Evolutionary conservation across 148 eudicot species (phyloP), one percentile per base, ranked within the genome.

Genomic region (Selenicereus undatus): DNA sequence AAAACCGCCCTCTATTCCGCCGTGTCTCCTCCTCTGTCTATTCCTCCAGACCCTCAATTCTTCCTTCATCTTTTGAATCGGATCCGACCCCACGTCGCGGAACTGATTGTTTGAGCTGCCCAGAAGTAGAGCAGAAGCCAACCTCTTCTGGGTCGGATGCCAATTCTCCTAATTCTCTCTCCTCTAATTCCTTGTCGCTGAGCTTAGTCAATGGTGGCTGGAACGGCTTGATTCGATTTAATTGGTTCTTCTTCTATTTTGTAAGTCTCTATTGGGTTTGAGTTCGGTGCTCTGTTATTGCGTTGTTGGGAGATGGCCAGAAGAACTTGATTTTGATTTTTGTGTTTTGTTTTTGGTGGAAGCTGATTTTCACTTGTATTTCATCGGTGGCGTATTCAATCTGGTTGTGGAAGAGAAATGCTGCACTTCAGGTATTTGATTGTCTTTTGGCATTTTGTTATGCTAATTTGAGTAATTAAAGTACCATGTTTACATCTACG

Each of bases 361-460:
- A 94, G 97, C 86, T 92, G 30, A 73, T 29, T 18, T 83, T 86
- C 62, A 39, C 82, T 60, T 90, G 90, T 84, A 58, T 85, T 58
- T 42, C 85, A 58, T 85, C 85, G 32, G 83, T 86, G 52, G 73
- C 82, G 51, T 91, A 86, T 82, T 76, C 89, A 35, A 73, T 90
- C 70, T 73, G 66, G 50, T 82, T 91, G 89, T 86, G 83, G 71
- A 85, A 52, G 78, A 81, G 88, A 85, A 87, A 89, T 21, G 43
- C 78, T 48, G 80, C 87, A 71, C 97, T 92, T 76, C 88, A 94
- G 98, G 98, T 92, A 88, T 82, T 81, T 20, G 72, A 13, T 78
- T 18, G 4, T 13, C 30, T 75, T 48, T 18, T 65, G 21, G 22
- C 16, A 22, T 36, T 68, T 56, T 29, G 8, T 8, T 42, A 36